Conservation (phyloP, 257 asterid genomes). For the Echites panduratus region DNA sequence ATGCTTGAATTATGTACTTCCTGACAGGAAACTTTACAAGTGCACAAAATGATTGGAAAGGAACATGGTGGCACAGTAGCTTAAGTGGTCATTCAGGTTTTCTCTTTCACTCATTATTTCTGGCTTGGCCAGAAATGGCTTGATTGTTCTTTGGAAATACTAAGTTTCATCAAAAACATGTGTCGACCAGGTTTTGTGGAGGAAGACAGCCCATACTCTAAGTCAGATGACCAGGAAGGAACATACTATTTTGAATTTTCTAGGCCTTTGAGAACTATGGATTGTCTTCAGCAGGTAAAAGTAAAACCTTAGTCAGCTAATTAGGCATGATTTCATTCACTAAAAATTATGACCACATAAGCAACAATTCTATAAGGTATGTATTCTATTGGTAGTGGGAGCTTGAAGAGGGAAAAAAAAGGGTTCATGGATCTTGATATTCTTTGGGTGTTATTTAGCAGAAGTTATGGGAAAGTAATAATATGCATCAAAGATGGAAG, state of each 20-base stretch:
- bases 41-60: conserved; percentile 64
- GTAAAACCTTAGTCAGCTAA: background rate
- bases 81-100: conserved; percentile 46
- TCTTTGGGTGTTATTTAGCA: background rate
- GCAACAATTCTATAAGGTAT: background rate
- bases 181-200: conserved; percentile 46
- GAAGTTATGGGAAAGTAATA: background rate
- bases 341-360: background rate
- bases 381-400: background rate
- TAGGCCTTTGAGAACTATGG: conserved; percentile 76
- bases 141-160: background rate
- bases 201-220: conserved; percentile 56
- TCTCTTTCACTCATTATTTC: background rate
- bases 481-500: background rate
- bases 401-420: background rate
- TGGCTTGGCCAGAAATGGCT: background rate
- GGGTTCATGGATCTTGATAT: background rate
- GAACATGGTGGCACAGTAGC: conserved; percentile 92
- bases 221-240: conserved; percentile 49
- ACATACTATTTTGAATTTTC: conserved; percentile 73
- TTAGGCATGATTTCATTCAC: background rate
- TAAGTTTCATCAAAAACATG: conserved; percentile 34
- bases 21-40: conserved; percentile 53
- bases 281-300: conserved; percentile 69
- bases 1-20: conserved; percentile 17